phyloP scores from a whole-genome alignment of 2,329 filamentous ascomycete genomes.

The Alternaria arborescens region DNA sequence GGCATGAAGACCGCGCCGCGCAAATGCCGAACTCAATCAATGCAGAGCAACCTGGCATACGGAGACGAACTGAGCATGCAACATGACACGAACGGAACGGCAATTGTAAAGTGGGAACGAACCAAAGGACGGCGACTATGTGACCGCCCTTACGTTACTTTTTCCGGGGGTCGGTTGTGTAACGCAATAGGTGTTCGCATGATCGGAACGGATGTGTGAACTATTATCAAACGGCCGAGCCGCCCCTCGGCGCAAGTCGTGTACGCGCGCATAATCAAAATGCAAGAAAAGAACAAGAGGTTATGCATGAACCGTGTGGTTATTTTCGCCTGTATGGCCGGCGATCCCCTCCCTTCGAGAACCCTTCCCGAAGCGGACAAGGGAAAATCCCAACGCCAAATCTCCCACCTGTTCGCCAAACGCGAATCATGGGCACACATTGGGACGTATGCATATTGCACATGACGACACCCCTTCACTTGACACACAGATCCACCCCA shows the following conservation, averaged over 20 bases:
- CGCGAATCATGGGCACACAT: conserved; percentile 18
- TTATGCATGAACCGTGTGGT: conserved; percentile 9
- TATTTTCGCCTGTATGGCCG: conserved; percentile 6
- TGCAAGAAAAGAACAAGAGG: not conserved
- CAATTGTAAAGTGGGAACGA: not conserved
- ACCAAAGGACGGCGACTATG: not conserved
- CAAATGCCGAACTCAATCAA: conserved; percentile 19
- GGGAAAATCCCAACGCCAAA: not conserved
- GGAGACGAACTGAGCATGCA: conserved; percentile 16
- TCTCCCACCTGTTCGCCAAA: conserved; percentile 35
- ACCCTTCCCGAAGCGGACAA: conserved; percentile 27
- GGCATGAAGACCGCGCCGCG: conserved; percentile 24
- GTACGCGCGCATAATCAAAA: not conserved
- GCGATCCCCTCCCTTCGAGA: conserved; percentile 34
- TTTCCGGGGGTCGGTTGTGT: conserved; percentile 18
- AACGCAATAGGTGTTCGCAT: conserved; percentile 20
- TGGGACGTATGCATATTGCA: not conserved
- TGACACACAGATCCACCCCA: conserved; percentile 18
- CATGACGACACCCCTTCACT: conserved; percentile 25
- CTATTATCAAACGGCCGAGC: conserved; percentile 37
- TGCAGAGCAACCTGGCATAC: conserved; percentile 22
- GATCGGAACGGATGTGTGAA: conserved; percentile 32
- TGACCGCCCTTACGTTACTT: conserved; percentile 17
- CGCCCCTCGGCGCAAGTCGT: not conserved
- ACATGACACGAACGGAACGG: conserved; percentile 24